Conservation (phyloP, 2,329 filamentous ascomycete genomes). For the Fusarium pseudonygamai region DNA sequence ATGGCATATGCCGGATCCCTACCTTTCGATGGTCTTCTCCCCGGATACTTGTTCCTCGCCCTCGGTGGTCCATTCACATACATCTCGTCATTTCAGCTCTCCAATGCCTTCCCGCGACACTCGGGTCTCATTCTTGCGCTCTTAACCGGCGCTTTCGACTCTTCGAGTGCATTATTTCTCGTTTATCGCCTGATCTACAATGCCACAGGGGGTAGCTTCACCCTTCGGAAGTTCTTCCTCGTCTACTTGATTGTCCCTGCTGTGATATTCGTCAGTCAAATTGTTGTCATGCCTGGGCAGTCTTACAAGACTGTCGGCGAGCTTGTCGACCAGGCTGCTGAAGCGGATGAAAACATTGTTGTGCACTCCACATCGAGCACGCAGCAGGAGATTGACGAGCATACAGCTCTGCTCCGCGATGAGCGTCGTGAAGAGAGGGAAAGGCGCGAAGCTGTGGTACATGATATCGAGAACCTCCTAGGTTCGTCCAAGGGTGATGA, state of each 20-base stretch:
- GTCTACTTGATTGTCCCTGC: constrained; percentile 75
- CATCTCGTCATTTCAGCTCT: constrained; percentile 84
- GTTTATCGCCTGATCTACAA: constrained; percentile 78
- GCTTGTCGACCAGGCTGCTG: constrained; percentile 77
- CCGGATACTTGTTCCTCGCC: constrained; percentile 79
- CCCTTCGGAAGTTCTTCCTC: constrained; percentile 75
- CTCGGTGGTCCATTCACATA: constrained; percentile 84
- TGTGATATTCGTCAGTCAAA: constrained; percentile 71
- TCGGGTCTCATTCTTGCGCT: constrained; percentile 83
- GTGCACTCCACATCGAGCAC: constrained; percentile 40
- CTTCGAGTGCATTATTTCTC: constrained; percentile 81
- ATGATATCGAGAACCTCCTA: constrained; percentile 78
- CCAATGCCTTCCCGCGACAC: constrained; percentile 81
- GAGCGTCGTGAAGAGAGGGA: constrained; percentile 67
- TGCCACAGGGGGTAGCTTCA: constrained; percentile 63
- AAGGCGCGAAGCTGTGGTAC: constrained; percentile 69
- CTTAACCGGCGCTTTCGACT: constrained; percentile 84
- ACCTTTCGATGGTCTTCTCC: constrained; percentile 76
- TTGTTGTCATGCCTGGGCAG: constrained; percentile 76
- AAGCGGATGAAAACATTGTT: constrained; percentile 48
- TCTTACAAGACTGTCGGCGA: constrained; percentile 90
- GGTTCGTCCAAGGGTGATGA: constrained; percentile 69
- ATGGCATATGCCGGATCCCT: constrained; percentile 71
- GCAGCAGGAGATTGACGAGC: constrained; percentile 59
- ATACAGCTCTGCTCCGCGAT: constrained; percentile 63